phyloP scores from a whole-genome alignment of 208 protist species.

The Chromosphaera perkinsii region DNA sequence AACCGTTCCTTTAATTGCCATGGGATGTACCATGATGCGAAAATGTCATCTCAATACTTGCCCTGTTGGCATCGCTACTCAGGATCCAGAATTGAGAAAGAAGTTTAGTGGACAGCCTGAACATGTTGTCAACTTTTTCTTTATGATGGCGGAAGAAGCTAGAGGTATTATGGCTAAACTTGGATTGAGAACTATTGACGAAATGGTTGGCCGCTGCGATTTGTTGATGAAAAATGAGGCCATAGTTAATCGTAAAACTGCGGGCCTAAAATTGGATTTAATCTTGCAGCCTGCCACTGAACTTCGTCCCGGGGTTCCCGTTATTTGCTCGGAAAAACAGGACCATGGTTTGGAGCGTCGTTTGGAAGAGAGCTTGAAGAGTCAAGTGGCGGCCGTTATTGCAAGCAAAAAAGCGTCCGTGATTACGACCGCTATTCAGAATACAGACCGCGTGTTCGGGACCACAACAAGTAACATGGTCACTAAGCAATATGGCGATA shows the following conservation, averaged over 20 bases:
- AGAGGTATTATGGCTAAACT: conserved; percentile 61
- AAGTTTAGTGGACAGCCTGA: conserved; percentile 71
- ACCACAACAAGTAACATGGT: conserved; percentile 58
- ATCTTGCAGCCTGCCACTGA: conserved; percentile 9
- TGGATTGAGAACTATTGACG: conserved; percentile 59
- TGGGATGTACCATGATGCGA: conserved; percentile 77
- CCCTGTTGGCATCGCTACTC: conserved; percentile 74
- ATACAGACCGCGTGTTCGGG: conserved; percentile 58
- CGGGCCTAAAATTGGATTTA: neutral
- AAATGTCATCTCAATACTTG: conserved; percentile 81
- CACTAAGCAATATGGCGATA: conserved; percentile 35
- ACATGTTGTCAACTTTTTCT: conserved; percentile 74
- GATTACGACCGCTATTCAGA: conserved; percentile 38
- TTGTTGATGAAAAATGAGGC: conserved; percentile 37
- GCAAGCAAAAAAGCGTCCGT: neutral
- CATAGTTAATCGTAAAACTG: neutral
- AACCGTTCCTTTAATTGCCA: conserved; percentile 67
- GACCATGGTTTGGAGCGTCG: neutral
- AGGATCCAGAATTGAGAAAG: conserved; percentile 65
- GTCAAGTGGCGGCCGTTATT: conserved; percentile 1
- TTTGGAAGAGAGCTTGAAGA: conserved; percentile 45
- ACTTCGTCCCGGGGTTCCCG: neutral
- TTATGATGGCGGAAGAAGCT: conserved; percentile 65
- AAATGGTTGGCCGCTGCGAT: conserved; percentile 60
- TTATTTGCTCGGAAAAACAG: no score